These are phyloP conservation scores for Zalaria sp. DNA, from an alignment of 2,329 filamentous ascomycete species.

Conservation along the genomic window DNA sequence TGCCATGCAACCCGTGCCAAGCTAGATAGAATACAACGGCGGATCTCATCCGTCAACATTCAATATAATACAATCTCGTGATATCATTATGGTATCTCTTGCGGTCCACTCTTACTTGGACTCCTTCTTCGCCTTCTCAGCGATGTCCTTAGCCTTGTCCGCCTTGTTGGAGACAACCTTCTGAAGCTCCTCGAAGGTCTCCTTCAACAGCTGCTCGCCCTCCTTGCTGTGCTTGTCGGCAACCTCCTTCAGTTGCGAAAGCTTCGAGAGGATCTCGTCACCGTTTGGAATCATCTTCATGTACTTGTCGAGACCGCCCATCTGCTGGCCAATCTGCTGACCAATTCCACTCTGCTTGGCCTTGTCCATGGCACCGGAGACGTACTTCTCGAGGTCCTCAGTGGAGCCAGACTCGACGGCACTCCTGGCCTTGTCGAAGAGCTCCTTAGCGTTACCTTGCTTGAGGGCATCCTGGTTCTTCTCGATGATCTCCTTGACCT, in stretches of 20 bases:
- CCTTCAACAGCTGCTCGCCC: slow-evolving; percentile 54
- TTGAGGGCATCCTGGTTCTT: slow-evolving; percentile 56
- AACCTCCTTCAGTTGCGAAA: slow-evolving; percentile 49
- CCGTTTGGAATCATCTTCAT: slow-evolving; percentile 52
- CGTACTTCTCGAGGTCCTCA: slow-evolving; percentile 45
- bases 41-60: too few species aligned
- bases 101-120: slow-evolving; percentile 16
- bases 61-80: too few species aligned
- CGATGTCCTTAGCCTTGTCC: slow-evolving; percentile 43
- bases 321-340: not conserved
- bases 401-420: slow-evolving; percentile 48
- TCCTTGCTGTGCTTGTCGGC: slow-evolving; percentile 55
- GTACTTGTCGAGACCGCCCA: slow-evolving; percentile 43
- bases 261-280: slow-evolving; percentile 49
- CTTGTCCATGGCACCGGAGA: slow-evolving; percentile 45
- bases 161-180: slow-evolving; percentile 49
- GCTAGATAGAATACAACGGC: too few species aligned
- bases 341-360: slow-evolving; percentile 36
- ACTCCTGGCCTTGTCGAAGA: slow-evolving; percentile 48
- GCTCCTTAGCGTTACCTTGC: slow-evolving; percentile 48
- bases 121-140: slow-evolving; percentile 37
- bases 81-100: too few species aligned
- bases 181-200: slow-evolving; percentile 52
- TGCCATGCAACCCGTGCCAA: too few species aligned
- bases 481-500: slow-evolving; percentile 58